Percentiles rank a stretch among this genome's conserved stretches.
phyloP scores from a whole-genome alignment of 345 rosid genomes.

The Populus tremula region DNA sequence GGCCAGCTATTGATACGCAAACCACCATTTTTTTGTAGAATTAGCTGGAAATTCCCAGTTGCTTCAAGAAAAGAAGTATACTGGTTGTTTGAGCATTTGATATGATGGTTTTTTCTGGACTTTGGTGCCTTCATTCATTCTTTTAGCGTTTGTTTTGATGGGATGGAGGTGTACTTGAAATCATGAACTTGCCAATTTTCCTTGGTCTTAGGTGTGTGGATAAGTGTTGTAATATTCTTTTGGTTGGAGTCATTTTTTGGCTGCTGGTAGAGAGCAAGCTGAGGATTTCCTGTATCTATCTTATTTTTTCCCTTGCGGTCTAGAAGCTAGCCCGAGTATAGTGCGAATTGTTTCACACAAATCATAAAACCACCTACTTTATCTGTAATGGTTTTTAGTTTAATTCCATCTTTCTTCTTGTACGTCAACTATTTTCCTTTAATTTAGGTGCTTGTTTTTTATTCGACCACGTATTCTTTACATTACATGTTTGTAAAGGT shows the following conservation, averaged over 20 bases:
- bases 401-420: not conserved
- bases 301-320: conserved; percentile 23
- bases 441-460: not conserved
- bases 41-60: conserved; percentile 14
- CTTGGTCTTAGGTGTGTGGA: conserved; percentile 25
- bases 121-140: conserved; percentile 16
- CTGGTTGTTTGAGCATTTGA: conserved; percentile 11
- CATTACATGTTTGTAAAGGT: not conserved
- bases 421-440: not conserved
- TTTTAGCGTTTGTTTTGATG: conserved; percentile 17
- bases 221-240: conserved; percentile 44
- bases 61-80: conserved; percentile 1
- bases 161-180: conserved; percentile 25
- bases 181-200: conserved; percentile 30
- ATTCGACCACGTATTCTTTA: not conserved
- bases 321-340: conserved; percentile 20
- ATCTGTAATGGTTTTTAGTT: not conserved
- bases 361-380: conserved; percentile 4
- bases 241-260: conserved; percentile 33
- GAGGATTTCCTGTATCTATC: conserved; percentile 39
- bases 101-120: conserved; percentile 17
- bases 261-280: conserved; percentile 26
- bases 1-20: conserved; percentile 22
- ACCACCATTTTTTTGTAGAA: conserved; percentile 11
- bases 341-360: conserved; percentile 9